A percentile compares a stretch with the other conserved stretches of the same genome.
phyloP scores from a whole-genome alignment of 202 grass and related monocot genomes.

The Zizania palustris region DNA sequence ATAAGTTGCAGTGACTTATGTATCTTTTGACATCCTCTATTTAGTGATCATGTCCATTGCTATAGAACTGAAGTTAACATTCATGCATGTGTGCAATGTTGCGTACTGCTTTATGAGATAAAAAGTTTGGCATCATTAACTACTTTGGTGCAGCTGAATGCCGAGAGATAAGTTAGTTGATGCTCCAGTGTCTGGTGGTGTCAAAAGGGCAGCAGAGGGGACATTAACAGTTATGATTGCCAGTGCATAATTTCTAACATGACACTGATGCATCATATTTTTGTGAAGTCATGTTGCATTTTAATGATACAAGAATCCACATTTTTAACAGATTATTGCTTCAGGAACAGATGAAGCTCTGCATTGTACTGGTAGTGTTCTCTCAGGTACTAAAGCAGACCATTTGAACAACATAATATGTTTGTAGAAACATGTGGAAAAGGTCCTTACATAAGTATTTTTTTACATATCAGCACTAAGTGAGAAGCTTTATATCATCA shows the following conservation, averaged over 20 bases:
- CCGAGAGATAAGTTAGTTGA: conserved; percentile 74
- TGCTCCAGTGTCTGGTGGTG: conserved; percentile 93
- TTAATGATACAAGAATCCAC: conserved; percentile 32
- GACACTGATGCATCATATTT: conserved; percentile 9
- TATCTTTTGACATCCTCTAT: not conserved
- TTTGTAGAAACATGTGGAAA: conserved; percentile 22
- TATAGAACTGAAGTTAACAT: not conserved
- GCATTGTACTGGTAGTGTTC: conserved; percentile 59
- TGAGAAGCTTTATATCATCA: conserved; percentile 95
- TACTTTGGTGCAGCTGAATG: conserved; percentile 64
- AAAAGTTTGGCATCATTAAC: conserved; percentile 33
- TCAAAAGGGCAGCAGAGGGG: conserved; percentile 91
- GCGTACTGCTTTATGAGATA: conserved; percentile 5
- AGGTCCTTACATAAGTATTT: conserved; percentile 7
- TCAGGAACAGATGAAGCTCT: conserved; percentile 87
- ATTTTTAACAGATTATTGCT: conserved; percentile 74
- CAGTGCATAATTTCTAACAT: conserved; percentile 16
- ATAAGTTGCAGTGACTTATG: conserved; percentile 16
- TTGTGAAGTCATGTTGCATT: conserved; percentile 34
- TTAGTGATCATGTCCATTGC: not conserved
- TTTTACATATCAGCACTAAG: conserved; percentile 72
- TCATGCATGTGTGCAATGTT: not conserved
- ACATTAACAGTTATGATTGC: conserved; percentile 75
- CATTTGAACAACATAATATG: conserved; percentile 36
- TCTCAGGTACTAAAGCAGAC: conserved; percentile 63